Base-by-base conservation (phyloP, 106 monocot species). In the Acanthochlamys bracteata region DNA sequence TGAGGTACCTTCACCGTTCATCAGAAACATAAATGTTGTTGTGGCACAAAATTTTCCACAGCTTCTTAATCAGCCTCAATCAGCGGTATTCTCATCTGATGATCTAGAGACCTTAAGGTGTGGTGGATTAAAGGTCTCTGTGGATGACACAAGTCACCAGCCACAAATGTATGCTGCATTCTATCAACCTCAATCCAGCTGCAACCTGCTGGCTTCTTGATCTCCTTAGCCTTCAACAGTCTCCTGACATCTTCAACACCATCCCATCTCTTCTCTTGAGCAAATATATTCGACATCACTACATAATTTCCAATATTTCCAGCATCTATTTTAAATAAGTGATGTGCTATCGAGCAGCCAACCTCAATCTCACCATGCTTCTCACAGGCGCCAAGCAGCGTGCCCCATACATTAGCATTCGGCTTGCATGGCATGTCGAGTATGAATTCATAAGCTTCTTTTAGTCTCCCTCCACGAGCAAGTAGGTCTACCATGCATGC, bases 241-340 rank as follows among this genome's bases (percentile, higher is more conserved):
- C 54, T 65, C 51, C 90, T 68, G 14, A 90, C 69, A n/a, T 72
- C 53, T 70, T 85, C 90, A 41, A 90, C 90, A 14, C 75, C 66
- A 58, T 85, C 80, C 90, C 90, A 90, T 10, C 43, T 83, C 69
- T 61, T 74, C 47, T 67, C 77, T 7, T 85, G 82, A 11, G 85
- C 90, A 69, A 80, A 90, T 8, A 90, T 90, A 24, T 90, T 90
- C 17, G 85, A 90, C 85, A 90, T 80, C 25, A 83, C 75, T 24
- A 85, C 80, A 64, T 83, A 85, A 49, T 83, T 85, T 26, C 90
- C 90, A 22, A 83, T 71, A 39, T 85, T 76, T 75, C 20, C 68
- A 1, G 23, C 73, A 41, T 85, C 85, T 8, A 73, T 59, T 20
- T 74, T 51, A 45, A 80, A 80, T 10, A 90, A 60, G 10, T 68